phyloP scores from a whole-genome alignment of 768 basidiomycete species.

The Gelatoporia subvermispora region DNA sequence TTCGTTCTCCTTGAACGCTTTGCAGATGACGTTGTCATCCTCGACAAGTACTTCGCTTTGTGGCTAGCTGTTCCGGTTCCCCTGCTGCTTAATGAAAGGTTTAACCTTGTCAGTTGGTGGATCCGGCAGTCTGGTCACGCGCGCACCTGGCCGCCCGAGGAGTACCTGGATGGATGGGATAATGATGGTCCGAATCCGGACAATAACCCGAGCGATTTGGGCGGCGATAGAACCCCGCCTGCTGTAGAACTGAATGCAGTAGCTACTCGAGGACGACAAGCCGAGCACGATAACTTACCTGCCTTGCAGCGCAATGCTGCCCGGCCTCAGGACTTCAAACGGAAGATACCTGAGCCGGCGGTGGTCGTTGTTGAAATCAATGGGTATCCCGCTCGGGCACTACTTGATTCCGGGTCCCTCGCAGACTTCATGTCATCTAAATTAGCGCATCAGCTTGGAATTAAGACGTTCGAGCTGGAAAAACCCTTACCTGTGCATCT shows the following conservation, averaged over 20 bases:
- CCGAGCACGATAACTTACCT: slow-evolving; percentile 11
- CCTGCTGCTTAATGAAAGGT: background rate
- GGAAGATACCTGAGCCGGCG: background rate
- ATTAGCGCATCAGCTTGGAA: slow-evolving; percentile 14
- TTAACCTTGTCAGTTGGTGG: background rate
- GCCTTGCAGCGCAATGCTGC: slow-evolving; percentile 9
- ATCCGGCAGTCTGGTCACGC: too few species aligned
- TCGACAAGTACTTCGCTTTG: too few species aligned
- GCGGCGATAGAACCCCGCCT: background rate
- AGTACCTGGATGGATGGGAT: background rate
- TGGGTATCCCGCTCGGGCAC: slow-evolving; percentile 2
- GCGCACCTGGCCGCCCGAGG: background rate
- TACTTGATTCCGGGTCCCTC: slow-evolving; percentile 12
- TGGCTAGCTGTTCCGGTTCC: background rate
- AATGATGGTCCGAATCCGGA: background rate
- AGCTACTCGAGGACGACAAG: slow-evolving; percentile 18
- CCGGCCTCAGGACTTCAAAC: background rate
- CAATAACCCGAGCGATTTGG: background rate
- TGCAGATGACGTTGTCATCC: too few species aligned
- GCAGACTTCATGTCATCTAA: slow-evolving; percentile 16
- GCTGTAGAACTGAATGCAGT: background rate
- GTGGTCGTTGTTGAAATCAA: slow-evolving; percentile 6
- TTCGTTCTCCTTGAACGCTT: too few species aligned
- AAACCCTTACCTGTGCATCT: slow-evolving; percentile 28
- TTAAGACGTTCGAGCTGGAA: slow-evolving; percentile 2